phyloP scores from a whole-genome alignment of 345 rosid species.

The Aquilaria malaccensis region DNA sequence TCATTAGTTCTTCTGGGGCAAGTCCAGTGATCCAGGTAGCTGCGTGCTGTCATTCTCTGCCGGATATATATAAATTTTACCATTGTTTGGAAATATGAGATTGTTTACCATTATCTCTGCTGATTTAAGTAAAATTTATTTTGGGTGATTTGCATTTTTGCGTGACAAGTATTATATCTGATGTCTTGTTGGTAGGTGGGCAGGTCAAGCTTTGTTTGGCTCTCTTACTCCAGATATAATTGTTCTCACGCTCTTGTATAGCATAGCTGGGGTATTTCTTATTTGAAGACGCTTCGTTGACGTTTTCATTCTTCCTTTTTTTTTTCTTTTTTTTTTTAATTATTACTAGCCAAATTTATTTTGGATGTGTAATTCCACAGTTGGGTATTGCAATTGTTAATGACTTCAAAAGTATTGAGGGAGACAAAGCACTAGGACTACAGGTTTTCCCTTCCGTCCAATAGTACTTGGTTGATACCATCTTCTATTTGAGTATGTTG shows the following conservation, averaged over 20 bases:
- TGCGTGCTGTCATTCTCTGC: too few species aligned
- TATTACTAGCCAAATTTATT: slow-evolving; percentile 9
- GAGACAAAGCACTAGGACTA: slow-evolving; percentile 92
- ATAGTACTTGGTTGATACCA: background rate
- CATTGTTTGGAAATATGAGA: background rate
- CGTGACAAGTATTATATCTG: slow-evolving; percentile 1
- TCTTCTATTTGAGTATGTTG: slow-evolving; percentile 8
- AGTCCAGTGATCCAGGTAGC: too few species aligned
- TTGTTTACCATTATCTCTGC: background rate
- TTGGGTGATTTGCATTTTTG: background rate
- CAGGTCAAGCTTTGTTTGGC: slow-evolving; percentile 97
- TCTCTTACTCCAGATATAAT: slow-evolving; percentile 88
- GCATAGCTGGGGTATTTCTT: slow-evolving; percentile 87
- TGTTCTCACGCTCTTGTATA: slow-evolving; percentile 89
- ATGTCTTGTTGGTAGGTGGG: slow-evolving; percentile 65
- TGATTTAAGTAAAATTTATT: background rate
- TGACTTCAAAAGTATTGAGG: slow-evolving; percentile 97
- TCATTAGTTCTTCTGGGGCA: too few species aligned
- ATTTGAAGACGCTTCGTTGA: background rate
- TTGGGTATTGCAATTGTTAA: slow-evolving; percentile 91
- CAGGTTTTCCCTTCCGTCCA: slow-evolving; percentile 36
- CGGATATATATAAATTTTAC: too few species aligned
- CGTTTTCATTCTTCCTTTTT: background rate
- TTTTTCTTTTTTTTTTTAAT: background rate
- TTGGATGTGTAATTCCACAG: slow-evolving; percentile 32